Percentiles rank a stretch among this genome's conserved stretches.
Conservation (phyloP, 495 filamentous ascomycete species). For the Mytilinidion resinicola region DNA sequence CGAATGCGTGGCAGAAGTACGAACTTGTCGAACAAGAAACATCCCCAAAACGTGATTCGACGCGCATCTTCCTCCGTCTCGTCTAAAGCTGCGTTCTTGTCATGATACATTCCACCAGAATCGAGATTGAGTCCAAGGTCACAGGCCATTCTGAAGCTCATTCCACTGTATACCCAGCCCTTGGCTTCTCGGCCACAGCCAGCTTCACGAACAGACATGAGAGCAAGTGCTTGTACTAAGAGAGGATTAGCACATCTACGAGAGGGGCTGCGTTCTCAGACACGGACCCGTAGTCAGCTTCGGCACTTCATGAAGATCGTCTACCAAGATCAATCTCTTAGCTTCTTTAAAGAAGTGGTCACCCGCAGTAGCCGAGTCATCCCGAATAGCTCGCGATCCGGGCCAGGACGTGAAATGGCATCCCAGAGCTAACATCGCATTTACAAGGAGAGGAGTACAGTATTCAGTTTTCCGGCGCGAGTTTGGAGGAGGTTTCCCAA, state of each 20-base stretch:
- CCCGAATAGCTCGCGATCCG: conserved; percentile 60
- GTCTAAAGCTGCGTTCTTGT: conserved; percentile 53
- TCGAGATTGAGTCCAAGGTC: conserved; percentile 93
- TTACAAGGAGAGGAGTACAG: conserved; percentile 85
- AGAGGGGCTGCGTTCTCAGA: too few relatives aligned
- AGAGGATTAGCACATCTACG: background rate
- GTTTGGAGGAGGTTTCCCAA: conserved; percentile 50
- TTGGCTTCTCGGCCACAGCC: conserved; percentile 92
- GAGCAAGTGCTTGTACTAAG: conserved; percentile 75
- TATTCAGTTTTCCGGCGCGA: conserved; percentile 52
- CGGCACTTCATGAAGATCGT: conserved; percentile 89
- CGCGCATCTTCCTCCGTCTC: conserved; percentile 86
- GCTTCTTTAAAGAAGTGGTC: conserved; percentile 97
- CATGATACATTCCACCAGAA: conserved; percentile 50
- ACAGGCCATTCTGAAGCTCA: conserved; percentile 98
- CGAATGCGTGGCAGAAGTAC: conserved; percentile 21
- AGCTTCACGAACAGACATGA: conserved; percentile 96
- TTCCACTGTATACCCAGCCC: conserved; percentile 96
- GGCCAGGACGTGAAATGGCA: conserved; percentile 86
- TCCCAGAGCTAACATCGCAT: conserved; percentile 91
- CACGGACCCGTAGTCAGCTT: conserved; percentile 61
- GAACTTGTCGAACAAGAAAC: conserved; percentile 91
- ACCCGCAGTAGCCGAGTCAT: conserved; percentile 78
- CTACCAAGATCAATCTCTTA: conserved; percentile 79
- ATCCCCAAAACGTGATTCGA: conserved; percentile 96